Percentiles rank a stretch among this genome's conserved stretches.
phyloP scores from a whole-genome alignment of 1,284 basidiomycete species.

The Lentinula novae-zelandiae region DNA sequence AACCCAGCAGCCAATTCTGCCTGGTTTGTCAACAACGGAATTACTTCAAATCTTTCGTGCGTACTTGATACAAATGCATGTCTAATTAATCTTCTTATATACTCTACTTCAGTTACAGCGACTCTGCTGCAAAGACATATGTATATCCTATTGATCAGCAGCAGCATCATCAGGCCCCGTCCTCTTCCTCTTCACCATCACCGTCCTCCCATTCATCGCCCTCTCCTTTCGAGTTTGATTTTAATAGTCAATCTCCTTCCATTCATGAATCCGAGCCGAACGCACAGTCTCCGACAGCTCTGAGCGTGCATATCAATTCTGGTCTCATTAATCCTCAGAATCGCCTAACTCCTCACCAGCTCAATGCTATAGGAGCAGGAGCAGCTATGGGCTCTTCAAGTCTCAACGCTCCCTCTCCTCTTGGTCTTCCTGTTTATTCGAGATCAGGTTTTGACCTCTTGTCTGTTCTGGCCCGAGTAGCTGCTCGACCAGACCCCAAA shows the following conservation, averaged over 20 bases:
- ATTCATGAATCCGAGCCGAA: background rate
- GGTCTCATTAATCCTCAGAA: slow-evolving; percentile 9
- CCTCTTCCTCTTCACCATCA: background rate
- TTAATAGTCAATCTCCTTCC: background rate
- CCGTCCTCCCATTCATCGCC: background rate
- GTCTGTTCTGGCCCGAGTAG: slow-evolving; percentile 77
- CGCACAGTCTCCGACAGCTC: background rate
- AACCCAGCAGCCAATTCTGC: slow-evolving; percentile 27
- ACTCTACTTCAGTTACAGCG: background rate
- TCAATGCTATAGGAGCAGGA: slow-evolving; percentile 9
- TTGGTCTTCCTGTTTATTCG: slow-evolving; percentile 59
- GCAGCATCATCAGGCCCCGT: background rate
- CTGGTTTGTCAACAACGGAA: slow-evolving; percentile 49
- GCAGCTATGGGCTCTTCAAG: background rate
- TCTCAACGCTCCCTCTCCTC: slow-evolving; percentile 22
- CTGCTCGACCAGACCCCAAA: slow-evolving; percentile 69
- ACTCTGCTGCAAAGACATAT: background rate
- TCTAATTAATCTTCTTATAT: background rate
- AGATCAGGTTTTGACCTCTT: slow-evolving; percentile 89
- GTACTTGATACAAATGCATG: background rate
- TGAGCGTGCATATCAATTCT: slow-evolving; percentile 5
- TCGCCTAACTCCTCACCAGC: slow-evolving; percentile 4
- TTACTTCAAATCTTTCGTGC: slow-evolving; percentile 17
- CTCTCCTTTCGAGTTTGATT: slow-evolving; percentile 11
- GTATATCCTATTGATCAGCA: background rate